phyloP scores from a whole-genome alignment of 2,329 filamentous ascomycete species.

The Canariomyces notabilis region DNA sequence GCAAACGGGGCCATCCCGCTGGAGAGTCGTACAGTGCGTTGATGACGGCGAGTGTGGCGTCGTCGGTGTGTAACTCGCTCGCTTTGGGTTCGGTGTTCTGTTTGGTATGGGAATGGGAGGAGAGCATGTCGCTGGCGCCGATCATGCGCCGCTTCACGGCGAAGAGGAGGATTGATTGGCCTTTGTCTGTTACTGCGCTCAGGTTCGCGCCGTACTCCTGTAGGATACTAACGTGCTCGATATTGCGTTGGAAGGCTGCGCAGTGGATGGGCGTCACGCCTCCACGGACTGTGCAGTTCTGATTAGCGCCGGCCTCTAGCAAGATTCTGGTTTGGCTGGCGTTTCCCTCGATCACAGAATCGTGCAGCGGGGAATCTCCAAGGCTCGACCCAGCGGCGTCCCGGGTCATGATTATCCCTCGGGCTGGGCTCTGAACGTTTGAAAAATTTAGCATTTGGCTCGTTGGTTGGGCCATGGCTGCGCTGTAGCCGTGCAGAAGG shows the following conservation, averaged over 20 bases:
- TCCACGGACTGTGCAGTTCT: conserved; percentile 5
- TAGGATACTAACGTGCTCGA: conserved; percentile 9
- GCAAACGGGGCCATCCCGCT: not conserved
- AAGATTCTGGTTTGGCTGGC: not conserved
- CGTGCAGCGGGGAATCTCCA: conserved; percentile 5
- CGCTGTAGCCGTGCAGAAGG: not conserved
- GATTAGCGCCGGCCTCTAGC: not conserved
- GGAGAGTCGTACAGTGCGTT: conserved; percentile 12
- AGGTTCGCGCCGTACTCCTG: conserved; percentile 9
- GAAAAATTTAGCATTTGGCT: too few relatives aligned
- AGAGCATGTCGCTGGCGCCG: conserved; percentile 1
- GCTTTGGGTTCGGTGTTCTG: not conserved
- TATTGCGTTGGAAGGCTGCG: conserved; percentile 11
- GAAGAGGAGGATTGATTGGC: conserved; percentile 16
- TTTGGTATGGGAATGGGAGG: not conserved
- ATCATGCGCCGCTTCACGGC: too few relatives aligned
- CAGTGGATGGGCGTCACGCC: conserved; percentile 15
- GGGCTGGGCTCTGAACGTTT: not conserved
- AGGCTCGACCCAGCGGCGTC: not conserved
- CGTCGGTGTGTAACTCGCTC: conserved; percentile 3
- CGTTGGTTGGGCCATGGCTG: not conserved
- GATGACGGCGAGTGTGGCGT: conserved; percentile 3
- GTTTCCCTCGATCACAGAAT: conserved; percentile 7
- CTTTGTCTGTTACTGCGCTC: conserved; percentile 10
- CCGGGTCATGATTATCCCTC: not conserved